A percentile compares a stretch with the other conserved stretches of the same genome.
These are phyloP conservation scores for Zizania palustris DNA, from an alignment of 202 grass and related monocot genomes.

Conservation along the genomic window DNA sequence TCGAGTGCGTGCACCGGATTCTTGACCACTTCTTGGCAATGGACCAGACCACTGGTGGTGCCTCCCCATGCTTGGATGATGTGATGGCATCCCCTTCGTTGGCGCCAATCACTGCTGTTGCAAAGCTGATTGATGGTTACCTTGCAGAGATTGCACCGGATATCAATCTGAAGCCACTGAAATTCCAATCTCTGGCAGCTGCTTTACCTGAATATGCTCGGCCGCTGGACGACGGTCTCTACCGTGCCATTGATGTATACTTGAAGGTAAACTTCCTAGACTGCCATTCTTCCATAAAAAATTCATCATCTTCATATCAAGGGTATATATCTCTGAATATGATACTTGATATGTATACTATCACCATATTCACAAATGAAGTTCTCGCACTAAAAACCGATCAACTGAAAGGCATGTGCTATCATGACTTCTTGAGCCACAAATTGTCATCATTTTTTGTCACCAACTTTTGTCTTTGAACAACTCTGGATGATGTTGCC, in stretches of 20 bases:
- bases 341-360: neutral
- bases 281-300: neutral
- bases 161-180: constrained; percentile 68
- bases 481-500: neutral
- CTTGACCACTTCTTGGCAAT: constrained; percentile 73
- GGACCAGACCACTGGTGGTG: constrained; percentile 51
- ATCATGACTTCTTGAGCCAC: too few relatives aligned
- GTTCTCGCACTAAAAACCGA: neutral
- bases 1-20: constrained; percentile 71
- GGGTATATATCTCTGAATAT: neutral
- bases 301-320: neutral
- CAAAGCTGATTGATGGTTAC: constrained; percentile 75
- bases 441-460: too few relatives aligned
- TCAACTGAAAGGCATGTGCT: neutral
- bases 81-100: constrained; percentile 56
- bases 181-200: constrained; percentile 62
- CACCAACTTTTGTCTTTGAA: neutral
- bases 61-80: constrained; percentile 58
- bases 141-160: constrained; percentile 80
- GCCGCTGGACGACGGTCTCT: constrained; percentile 74
- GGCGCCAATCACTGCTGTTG: constrained; percentile 57
- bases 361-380: neutral
- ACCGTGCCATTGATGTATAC: constrained; percentile 75
- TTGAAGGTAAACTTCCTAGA: constrained; percentile 54
- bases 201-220: constrained; percentile 76